phyloP scores from a whole-genome alignment of 805 yeast species.

The Candida easanensis region DNA sequence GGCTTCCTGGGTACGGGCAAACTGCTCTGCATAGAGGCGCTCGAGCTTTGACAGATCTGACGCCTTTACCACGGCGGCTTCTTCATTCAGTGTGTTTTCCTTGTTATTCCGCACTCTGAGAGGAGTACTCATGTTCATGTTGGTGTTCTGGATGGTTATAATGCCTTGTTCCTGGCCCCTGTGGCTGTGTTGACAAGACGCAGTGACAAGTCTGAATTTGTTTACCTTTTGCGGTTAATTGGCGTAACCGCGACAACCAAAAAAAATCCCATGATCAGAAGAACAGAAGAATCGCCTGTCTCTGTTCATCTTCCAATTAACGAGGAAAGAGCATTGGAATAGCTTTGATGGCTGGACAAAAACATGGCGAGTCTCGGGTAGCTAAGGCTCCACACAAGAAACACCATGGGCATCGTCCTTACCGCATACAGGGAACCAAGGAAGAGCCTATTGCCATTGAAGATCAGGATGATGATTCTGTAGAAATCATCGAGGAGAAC shows the following conservation, averaged over 20 bases:
- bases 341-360: neutral
- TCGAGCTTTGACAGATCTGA: constrained; percentile 10
- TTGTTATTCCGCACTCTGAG: neutral
- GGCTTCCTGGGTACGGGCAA: constrained; percentile 28
- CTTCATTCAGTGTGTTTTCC: constrained; percentile 1
- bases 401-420: neutral
- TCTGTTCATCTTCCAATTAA: no score
- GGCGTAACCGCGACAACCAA: no score
- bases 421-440: neutral
- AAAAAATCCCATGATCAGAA: no score
- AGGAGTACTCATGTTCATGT: neutral
- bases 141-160: neutral
- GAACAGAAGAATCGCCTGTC: no score
- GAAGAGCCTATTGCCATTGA: neutral
- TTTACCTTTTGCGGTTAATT: no score
- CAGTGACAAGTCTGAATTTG: no score
- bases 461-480: neutral
- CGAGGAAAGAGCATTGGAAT: no score
- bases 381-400: neutral
- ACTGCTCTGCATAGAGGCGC: constrained; percentile 22
- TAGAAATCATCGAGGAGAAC: neutral
- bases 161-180: no score
- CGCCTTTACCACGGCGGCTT: neutral
- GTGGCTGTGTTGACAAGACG: no score
- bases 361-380: neutral